A percentile compares a stretch with the other conserved stretches of the same genome.
Evolutionary conservation across 2,329 filamentous ascomycete genomes (phyloP).

Genomic region (Colletotrichum eremochloae): DNA sequence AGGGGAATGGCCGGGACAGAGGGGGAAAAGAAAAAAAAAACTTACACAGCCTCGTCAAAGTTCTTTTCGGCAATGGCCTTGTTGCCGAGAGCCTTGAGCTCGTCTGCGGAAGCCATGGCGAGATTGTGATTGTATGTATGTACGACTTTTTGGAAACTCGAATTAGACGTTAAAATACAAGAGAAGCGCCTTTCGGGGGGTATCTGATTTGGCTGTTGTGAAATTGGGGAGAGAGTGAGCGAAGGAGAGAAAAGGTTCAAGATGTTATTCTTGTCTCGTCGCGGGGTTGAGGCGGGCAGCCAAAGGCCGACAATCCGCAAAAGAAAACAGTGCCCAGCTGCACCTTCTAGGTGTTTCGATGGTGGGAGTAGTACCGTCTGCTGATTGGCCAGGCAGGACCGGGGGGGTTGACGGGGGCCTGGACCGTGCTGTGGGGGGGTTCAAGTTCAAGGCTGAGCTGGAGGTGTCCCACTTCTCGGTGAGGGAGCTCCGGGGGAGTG

Average conservation of each 20-base stretch:
- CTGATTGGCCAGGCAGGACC: slow-evolving; percentile 50
- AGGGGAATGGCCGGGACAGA: background rate
- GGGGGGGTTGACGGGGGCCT: slow-evolving; percentile 42
- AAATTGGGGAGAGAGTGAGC: slow-evolving; percentile 14
- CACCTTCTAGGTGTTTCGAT: slow-evolving; percentile 61
- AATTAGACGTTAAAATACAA: slow-evolving; percentile 20
- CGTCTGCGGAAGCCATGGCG: slow-evolving; percentile 72
- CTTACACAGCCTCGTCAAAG: slow-evolving; percentile 94
- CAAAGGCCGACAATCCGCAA: background rate
- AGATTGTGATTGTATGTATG: slow-evolving; percentile 1
- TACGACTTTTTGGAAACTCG: slow-evolving; percentile 16
- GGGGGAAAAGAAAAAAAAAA: slow-evolving; percentile 45
- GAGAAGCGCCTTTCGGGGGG: slow-evolving; percentile 40
- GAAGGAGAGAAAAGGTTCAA: background rate
- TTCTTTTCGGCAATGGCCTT: slow-evolving; percentile 98
- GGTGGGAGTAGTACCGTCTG: slow-evolving; percentile 44
- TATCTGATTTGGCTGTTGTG: slow-evolving; percentile 39
- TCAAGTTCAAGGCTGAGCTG: slow-evolving; percentile 39
- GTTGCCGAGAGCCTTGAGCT: slow-evolving; percentile 98
- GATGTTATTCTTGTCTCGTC: slow-evolving; percentile 8
- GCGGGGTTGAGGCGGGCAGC: slow-evolving; percentile 30
- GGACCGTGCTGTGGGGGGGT: slow-evolving; percentile 40
- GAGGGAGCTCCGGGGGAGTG: background rate
- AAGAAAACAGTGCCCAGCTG: slow-evolving; percentile 46
- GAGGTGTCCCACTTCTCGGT: slow-evolving; percentile 1